Conservation (phyloP, 2,329 filamentous ascomycete species). For the Triangularia setosa region DNA sequence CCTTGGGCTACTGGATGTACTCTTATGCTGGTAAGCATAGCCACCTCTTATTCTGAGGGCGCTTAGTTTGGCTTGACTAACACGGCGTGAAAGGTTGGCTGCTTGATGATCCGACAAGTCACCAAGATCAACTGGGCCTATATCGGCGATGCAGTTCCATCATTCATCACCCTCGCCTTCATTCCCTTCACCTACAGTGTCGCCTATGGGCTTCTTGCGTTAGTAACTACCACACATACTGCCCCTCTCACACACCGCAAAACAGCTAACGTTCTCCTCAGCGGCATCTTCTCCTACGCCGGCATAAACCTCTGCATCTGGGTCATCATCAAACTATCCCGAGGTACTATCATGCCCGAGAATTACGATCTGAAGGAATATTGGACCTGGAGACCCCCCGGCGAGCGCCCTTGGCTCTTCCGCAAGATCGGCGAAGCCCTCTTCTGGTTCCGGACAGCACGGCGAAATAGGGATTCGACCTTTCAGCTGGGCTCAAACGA, state of each 20-base stretch:
- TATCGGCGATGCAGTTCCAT: conserved; percentile 70
- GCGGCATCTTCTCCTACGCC: conserved; percentile 52
- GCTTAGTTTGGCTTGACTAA: background rate
- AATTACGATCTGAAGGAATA: conserved; percentile 55
- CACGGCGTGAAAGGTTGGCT: conserved; percentile 54
- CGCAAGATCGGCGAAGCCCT: conserved; percentile 29
- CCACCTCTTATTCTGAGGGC: too few species aligned
- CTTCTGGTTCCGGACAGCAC: conserved; percentile 12
- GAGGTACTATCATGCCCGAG: conserved; percentile 42
- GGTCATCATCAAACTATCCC: conserved; percentile 41
- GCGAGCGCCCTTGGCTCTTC: conserved; percentile 46
- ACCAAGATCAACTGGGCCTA: conserved; percentile 74
- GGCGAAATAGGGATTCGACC: conserved; percentile 2
- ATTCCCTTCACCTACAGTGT: conserved; percentile 79
- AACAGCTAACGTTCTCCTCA: conserved; percentile 23
- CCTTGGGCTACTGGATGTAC: conserved; percentile 76
- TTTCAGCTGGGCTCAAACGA: conserved; percentile 13
- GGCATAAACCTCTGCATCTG: conserved; percentile 47
- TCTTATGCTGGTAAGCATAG: conserved; percentile 58
- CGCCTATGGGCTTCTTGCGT: conserved; percentile 72
- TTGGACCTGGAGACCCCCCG: conserved; percentile 50
- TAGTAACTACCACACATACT: conserved; percentile 26
- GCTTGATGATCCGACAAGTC: conserved; percentile 73
- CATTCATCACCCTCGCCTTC: conserved; percentile 69
- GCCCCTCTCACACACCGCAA: background rate